These are phyloP conservation scores for Trypanosoma avium DNA, from an alignment of 208 protist species.

Conservation along the genomic window DNA sequence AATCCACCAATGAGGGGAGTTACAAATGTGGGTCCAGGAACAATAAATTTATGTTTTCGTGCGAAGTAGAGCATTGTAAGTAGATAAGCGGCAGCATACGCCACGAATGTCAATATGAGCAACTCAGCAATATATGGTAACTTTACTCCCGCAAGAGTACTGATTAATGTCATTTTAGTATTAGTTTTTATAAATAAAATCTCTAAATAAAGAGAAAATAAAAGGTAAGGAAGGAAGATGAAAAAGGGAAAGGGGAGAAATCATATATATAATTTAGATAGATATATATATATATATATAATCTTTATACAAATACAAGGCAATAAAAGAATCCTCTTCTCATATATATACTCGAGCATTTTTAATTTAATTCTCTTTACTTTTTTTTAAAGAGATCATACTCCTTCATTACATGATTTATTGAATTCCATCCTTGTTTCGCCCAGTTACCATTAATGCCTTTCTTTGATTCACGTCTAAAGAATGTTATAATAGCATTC, in stretches of 20 bases:
- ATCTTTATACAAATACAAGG: conserved; percentile 3
- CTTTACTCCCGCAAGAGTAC: conserved; percentile 59
- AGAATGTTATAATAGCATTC: conserved; percentile 41
- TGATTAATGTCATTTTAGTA: conserved; percentile 86
- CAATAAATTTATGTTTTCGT: conserved; percentile 70
- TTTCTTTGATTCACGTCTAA: conserved; percentile 34
- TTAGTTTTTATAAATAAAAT: too few species aligned
- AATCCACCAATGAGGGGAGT: conserved; percentile 68
- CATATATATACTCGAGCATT: not conserved
- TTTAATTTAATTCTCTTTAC: not conserved
- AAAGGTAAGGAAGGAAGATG: conserved; percentile 16
- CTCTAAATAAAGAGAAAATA: conserved; percentile 3
- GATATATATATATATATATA: too few species aligned
- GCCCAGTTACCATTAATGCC: conserved; percentile 22
- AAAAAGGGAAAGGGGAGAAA: too few species aligned
- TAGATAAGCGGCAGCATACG: conserved; percentile 52
- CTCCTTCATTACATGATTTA: conserved; percentile 4
- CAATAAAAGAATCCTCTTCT: too few species aligned
- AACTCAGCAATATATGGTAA: conserved; percentile 68
- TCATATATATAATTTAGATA: too few species aligned
- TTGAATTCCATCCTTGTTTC: conserved; percentile 11
- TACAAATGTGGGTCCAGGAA: conserved; percentile 58
- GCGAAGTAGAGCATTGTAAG: conserved; percentile 70
- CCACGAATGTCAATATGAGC: conserved; percentile 45
- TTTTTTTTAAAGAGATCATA: conserved; percentile 4